Evolutionary conservation across 257 asterid genomes (phyloP), one percentile per base, ranked within the genome.

Genomic region (Fraxinus americana): DNA sequence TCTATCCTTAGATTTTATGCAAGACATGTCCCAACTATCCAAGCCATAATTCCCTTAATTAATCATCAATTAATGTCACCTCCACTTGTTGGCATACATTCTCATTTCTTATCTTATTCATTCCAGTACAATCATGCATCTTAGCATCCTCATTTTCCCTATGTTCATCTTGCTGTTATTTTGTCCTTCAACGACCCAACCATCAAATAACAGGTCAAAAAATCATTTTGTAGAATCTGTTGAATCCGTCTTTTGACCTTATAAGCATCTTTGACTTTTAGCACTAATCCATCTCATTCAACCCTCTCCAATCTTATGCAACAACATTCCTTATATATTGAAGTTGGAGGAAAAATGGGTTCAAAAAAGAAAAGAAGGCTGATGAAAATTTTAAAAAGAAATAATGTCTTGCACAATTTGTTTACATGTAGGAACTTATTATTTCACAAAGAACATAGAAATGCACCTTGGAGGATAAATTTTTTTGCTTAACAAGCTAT

Each of bases 401-500:
- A 70, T 69, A 71, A 70, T 38, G 68, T 70, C 59, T 75, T 39
- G 69, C 73, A 52, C 78, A 72, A 71, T 77, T 54, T 43, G 38
- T 48, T 72, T 75, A 29, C 63, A 76, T 68, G 38, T 73, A 19
- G 63, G 75, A 68, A 63, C 50, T 35, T 61, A 74, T 63, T 45
- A 29, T 30, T 23, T 50, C 57, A 68, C 7, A 48, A 43, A n/a
- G 29, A 43, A 50, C 66, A 11, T 75, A 34, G 21, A 59, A 34
- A 66, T 38, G 71, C 67, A 79, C 41, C 48, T 25, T 14, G 45
- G 59, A 34, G 48, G 2, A 74, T 52, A 45, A 48, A 7, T 10
- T 9, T 32, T 27, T 73, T 68, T 54, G 52, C 59, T 59, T 36
- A 19, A 48, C 57, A 4, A 48, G n/a, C 19, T 14, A 11, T 3